Evolutionary conservation across 192 early-diverging fungal species (phyloP), one percentile per base, ranked within the genome.

Genomic region (Spizellomyces punctatus): DNA sequence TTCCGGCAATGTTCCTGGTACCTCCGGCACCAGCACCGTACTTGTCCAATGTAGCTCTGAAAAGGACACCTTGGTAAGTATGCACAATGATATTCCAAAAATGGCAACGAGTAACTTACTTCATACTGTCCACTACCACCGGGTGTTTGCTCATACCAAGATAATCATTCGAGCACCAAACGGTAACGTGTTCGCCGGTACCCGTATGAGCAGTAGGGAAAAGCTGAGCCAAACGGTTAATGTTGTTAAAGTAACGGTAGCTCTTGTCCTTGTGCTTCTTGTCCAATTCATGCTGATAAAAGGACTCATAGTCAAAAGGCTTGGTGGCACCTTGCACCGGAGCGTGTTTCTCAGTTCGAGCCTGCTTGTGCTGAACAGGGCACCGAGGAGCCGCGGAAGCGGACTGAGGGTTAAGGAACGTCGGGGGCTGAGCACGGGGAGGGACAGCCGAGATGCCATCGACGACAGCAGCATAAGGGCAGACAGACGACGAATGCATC

Each of bases 231-330:
- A 99, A 83, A 46, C 97, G 92, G 82, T 99, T 99, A 86, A 99
- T 98, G 87, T 99, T 99, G 91, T 99, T 99, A 80, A 99, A 99
- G 85, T 98, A 99, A 75, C 97, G 91, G 86, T 99, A 99, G 74
- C 89, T 91, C 86, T 94, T 93, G 90, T 99, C 95, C 73, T 88
- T 85, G 77, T 96, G 94, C 82, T 99, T 99, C 89, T 95, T 95
- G 49, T 95, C 91, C 48, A 99, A 76, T 80, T 95, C 91, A 27
- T 72, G 73, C 70, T 89, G 82, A 82, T 95, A 99, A 70, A 91
- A 83, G 52, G 82, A 80, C 78, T 98, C 95, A 80, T 99, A 99
- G 79, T 98, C 93, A 75, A 98, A 99, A 22, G 59, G 14, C 43
- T 67, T 58, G 21, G 47, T 61, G 68, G 67, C 21, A 27, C 52